Percentiles rank a stretch among this genome's conserved stretches.
Conservation (phyloP, 352 stramenopile genomes). For the Phytophthora podocarpi region DNA sequence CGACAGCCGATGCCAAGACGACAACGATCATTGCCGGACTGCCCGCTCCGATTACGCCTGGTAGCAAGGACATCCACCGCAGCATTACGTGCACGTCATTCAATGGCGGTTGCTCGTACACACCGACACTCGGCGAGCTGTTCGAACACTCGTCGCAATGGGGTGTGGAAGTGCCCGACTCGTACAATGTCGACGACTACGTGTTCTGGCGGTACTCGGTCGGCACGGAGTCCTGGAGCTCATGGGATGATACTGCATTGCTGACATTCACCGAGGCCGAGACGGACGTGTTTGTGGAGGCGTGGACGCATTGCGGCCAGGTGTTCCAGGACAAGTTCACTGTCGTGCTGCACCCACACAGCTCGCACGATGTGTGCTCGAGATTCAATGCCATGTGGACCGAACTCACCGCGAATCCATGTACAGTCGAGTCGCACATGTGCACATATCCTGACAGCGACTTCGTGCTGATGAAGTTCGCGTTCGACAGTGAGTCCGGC, state of each 20-base stretch:
- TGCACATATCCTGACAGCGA: conserved; percentile 30
- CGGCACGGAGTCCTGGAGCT: conserved; percentile 8
- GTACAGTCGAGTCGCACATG: conserved; percentile 4
- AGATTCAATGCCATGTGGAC: conserved; percentile 26
- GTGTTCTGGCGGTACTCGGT: conserved; percentile 63
- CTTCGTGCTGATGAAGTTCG: conserved; percentile 25
- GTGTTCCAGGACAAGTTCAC: conserved; percentile 31
- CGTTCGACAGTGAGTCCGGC: conserved; percentile 14
- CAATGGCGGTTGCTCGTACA: conserved; percentile 11
- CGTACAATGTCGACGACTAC: conserved; percentile 11
- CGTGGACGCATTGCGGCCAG: conserved; percentile 58
- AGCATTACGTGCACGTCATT: conserved; percentile 24
- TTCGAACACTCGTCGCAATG: conserved; percentile 8
- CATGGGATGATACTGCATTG: background rate
- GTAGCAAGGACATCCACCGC: conserved; percentile 11
- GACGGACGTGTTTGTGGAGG: conserved; percentile 49
- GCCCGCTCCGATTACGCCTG: background rate
- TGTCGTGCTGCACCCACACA: conserved; percentile 45
- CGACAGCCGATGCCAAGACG: background rate
- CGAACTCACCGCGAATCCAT: conserved; percentile 2
- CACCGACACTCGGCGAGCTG: conserved; percentile 6
- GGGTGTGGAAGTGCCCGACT: background rate
- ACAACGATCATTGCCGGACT: conserved; percentile 10
- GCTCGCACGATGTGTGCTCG: conserved; percentile 8
- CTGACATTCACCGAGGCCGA: conserved; percentile 35